phyloP scores from a whole-genome alignment of 768 basidiomycete species.

The Boletus patriciae region DNA sequence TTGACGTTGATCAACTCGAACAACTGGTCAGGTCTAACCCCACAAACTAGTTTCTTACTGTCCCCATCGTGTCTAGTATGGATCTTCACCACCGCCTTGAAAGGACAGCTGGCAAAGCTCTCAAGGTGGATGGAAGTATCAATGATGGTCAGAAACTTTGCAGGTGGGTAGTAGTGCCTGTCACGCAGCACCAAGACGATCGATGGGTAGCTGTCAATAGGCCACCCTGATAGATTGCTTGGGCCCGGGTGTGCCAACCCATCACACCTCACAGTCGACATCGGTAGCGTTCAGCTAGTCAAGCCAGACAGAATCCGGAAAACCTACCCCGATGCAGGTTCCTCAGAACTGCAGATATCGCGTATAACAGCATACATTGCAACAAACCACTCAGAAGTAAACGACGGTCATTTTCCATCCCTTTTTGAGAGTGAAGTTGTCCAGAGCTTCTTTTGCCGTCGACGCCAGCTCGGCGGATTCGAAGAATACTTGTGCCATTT shows the following conservation, averaged over 20 bases:
- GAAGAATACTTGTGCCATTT: slow-evolving; percentile 80
- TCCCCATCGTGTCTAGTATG: not conserved
- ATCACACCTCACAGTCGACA: not conserved
- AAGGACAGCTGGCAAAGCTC: not conserved
- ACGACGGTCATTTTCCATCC: slow-evolving; percentile 81
- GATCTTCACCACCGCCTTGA: not conserved
- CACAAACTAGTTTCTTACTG: not conserved
- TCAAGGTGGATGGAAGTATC: not conserved
- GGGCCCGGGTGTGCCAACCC: not conserved
- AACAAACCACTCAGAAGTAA: slow-evolving; percentile 46
- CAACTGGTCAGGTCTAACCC: not conserved
- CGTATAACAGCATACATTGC: slow-evolving; percentile 12
- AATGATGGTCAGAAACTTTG: not conserved
- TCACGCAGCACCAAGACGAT: not conserved
- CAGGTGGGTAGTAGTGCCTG: not conserved
- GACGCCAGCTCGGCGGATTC: slow-evolving; percentile 72
- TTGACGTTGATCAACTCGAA: not conserved
- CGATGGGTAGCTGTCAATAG: not conserved
- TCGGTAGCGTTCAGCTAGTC: not conserved
- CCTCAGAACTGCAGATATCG: slow-evolving; percentile 33
- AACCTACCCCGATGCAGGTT: slow-evolving; percentile 36
- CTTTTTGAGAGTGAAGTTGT: slow-evolving; percentile 85
- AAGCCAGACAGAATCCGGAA: not conserved
- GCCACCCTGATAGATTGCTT: not conserved
- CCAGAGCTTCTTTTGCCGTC: slow-evolving; percentile 76